Evolutionary conservation across 2,329 filamentous ascomycete species (phyloP).

Genomic region (Claviceps fusiformis): DNA sequence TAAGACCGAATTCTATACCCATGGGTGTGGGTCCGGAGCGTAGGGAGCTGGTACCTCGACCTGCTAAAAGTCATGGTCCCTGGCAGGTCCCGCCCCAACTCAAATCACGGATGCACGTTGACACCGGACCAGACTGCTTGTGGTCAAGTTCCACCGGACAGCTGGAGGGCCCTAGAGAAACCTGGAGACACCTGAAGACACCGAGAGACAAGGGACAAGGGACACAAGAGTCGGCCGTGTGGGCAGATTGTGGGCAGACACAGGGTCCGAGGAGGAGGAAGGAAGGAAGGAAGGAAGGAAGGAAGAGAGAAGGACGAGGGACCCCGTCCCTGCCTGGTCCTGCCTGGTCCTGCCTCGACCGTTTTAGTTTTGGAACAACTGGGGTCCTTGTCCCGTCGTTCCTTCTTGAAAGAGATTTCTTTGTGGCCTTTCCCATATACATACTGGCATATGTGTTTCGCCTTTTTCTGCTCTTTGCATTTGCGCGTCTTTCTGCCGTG

Average conservation of each 20-base stretch:
- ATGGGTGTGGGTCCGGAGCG: too few relatives aligned
- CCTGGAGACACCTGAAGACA: background rate
- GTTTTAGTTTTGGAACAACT: background rate
- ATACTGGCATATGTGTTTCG: background rate
- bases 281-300: too few relatives aligned
- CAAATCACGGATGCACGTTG: too few relatives aligned
- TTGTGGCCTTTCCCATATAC: background rate
- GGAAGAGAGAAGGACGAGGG: background rate
- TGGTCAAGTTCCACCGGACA: too few relatives aligned
- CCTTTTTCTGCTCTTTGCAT: background rate
- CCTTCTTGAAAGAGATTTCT: background rate
- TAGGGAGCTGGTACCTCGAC: too few relatives aligned
- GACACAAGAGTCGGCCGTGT: background rate
- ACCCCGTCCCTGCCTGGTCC: background rate
- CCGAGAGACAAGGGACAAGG: background rate
- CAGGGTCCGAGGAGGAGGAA: too few relatives aligned
- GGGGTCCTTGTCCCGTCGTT: background rate
- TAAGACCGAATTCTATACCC: too few relatives aligned
- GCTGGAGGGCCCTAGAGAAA: background rate
- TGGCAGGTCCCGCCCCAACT: too few relatives aligned
- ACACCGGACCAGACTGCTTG: too few relatives aligned
- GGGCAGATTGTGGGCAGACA: background rate
- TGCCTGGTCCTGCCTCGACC: background rate
- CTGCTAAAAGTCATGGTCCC: too few relatives aligned
- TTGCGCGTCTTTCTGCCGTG: background rate